Evolutionary conservation across 179 eudicot species (phyloP), one percentile per base, ranked within the genome.

Genomic region (Pouteria campechiana): DNA sequence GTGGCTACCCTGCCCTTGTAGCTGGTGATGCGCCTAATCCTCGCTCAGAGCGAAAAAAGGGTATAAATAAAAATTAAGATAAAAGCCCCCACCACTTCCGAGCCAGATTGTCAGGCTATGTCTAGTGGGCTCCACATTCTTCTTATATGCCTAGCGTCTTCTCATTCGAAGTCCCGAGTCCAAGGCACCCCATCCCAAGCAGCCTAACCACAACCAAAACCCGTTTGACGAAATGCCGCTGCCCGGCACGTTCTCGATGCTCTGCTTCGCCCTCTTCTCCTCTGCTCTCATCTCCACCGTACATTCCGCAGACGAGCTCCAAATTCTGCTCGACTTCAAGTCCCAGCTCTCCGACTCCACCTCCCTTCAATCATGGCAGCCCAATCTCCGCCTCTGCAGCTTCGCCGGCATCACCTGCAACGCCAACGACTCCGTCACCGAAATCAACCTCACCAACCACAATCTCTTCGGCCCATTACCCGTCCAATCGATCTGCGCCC

Each of bases 371-470:
- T 45, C 76, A 6, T 86, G 96, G 96, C 20, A 27, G 0, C 15
- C 66, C 3, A 37, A 23, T 12, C 53, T 64, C 18, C 56, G 64
- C 23, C 21, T 42, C 1, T 88, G 88, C 59, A 19, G 44, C 11
- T 88, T 80, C 63, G 25, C 74, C 13, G 94, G 97, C 30, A 38
- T 87, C 44, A 54, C 87, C 28, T 79, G 87, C 41, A 45, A 70
- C 52, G 31, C 61, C 6, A 28, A 37, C 4, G 43, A 28, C 0
- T 37, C 46, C 7, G 70, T 79, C 35, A 53, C 20, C 17, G 72
- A 23, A 40, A 70, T 88, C 51, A 59, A 70, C 46, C 69, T 71
- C 32, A 57, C 76, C n/a, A 57, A 58, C 10, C 50, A 9, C 13
- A 30, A 46, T 5, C 20, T 71, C 25, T 48, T 63, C 12, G 69